Evolutionary conservation across 208 protist genomes (phyloP).

Genomic region (Acanthamoeba sp.): DNA sequence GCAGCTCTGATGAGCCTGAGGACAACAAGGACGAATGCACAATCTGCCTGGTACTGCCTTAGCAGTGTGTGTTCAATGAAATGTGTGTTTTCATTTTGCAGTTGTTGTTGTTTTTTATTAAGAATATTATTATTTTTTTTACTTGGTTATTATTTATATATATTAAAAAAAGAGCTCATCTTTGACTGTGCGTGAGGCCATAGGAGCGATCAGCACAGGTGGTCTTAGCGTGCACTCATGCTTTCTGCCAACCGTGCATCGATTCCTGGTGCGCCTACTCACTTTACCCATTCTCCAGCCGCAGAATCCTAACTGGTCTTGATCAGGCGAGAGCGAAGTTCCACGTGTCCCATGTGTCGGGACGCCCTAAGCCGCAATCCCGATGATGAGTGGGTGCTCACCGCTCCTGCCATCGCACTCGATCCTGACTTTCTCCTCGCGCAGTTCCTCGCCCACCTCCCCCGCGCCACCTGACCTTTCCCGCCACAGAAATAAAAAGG

Average conservation of each 20-base stretch:
- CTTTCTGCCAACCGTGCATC: slow-evolving; percentile 6
- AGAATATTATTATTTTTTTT: too few relatives aligned
- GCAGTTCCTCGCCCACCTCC: not conserved
- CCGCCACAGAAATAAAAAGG: too few relatives aligned
- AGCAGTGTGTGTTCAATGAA: not conserved
- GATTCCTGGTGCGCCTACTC: not conserved
- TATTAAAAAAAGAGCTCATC: not conserved
- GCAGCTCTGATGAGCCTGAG: not conserved
- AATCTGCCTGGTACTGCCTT: not conserved
- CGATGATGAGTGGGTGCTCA: slow-evolving; percentile 21
- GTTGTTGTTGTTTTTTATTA: too few relatives aligned
- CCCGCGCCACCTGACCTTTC: not conserved
- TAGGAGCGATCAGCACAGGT: not conserved
- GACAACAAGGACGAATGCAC: not conserved
- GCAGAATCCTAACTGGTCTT: too few relatives aligned
- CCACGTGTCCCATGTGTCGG: slow-evolving; percentile 5
- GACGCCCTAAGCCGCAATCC: slow-evolving; percentile 7
- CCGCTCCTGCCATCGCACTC: not conserved
- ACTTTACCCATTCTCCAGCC: too few relatives aligned
- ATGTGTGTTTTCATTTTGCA: too few relatives aligned
- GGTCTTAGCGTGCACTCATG: not conserved
- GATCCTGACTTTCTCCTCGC: not conserved
- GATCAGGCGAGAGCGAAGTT: slow-evolving; percentile 15
- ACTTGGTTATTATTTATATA: too few relatives aligned
- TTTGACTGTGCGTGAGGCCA: not conserved